These are phyloP conservation scores for Stevia rebaudiana DNA, from an alignment of 140 eudicot genomes.

Conservation along the genomic window DNA sequence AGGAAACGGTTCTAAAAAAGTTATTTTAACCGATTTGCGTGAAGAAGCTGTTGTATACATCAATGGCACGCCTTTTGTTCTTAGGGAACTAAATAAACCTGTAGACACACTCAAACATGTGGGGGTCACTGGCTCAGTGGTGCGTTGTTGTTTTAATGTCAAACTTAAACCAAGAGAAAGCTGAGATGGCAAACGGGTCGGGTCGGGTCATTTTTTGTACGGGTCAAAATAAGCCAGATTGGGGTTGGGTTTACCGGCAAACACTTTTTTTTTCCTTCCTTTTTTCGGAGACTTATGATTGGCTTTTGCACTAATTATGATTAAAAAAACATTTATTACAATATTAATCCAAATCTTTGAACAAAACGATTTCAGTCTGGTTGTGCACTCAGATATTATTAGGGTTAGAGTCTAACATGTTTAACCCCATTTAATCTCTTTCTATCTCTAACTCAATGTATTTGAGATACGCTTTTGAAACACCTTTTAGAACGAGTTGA, in stretches of 20 bases:
- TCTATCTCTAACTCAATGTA: neutral
- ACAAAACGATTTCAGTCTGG: neutral
- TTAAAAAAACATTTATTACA: neutral
- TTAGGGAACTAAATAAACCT: conserved; percentile 90
- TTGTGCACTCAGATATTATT: neutral
- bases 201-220: neutral
- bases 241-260: neutral
- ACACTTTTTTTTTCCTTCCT: neutral
- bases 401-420: neutral
- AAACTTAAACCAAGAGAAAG: neutral
- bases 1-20: conserved; percentile 44
- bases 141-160: conserved; percentile 23
- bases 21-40: conserved; percentile 68
- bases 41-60: conserved; percentile 98
- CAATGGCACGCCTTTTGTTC: conserved; percentile 86
- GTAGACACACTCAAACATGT: conserved; percentile 92
- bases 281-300: neutral
- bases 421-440: neutral
- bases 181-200: neutral
- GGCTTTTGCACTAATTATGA: neutral
- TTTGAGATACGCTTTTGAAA: neutral
- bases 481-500: neutral
- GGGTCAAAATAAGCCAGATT: neutral
- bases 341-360: neutral
- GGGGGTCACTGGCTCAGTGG: conserved; percentile 93